Base-by-base conservation (phyloP, 352 stramenopile genomes). In the Phytophthora podocarpi region DNA sequence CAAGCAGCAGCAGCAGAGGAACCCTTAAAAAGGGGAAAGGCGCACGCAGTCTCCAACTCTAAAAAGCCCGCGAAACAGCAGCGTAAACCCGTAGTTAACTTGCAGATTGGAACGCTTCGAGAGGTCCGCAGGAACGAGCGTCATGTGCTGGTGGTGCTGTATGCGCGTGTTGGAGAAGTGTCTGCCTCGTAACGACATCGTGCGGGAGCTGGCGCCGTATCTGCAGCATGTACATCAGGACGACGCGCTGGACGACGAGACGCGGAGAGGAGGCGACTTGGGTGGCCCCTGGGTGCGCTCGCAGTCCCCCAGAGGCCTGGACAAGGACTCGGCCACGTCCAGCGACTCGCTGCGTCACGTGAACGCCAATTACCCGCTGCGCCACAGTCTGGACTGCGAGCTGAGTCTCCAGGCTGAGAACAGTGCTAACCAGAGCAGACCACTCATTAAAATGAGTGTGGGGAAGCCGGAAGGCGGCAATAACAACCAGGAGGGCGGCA, bases 91-190 rank as follows among this genome's bases (percentile, higher is more conserved):
- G 34, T 40, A n/a, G n/a, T n/a, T n/a, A n/a, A n/a, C n/a, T n/a
- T n/a, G n/a, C n/a, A n/a, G n/a, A n/a, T 20, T 12, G n/a, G 10
- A 3, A 16, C 9, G 18, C 24, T 18, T 26, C 10, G 9, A n/a
- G 4, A 47, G 20, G 30, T 23, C 7, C 4, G 13, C n/a, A 20
- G 8, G 16, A 26, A 12, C 34, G 11, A 58, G 18, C 7, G 9
- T 16, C 28, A 88, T 92, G 72, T 93, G 87, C 61, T 95, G 87
- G 87, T 92, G 86, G 85, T 95, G 87, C 66, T 95, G 87, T 55
- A 95, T 95, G 82, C 87, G 85, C 59, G 78, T 93, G 42, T 53
- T 95, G 60, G 86, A 95, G 60, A 90, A 90, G 54, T 94, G 85
- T 57, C 67, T 95, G 41, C 87, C 87, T 30, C 85, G 85, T 24